A percentile compares a stretch with the other conserved stretches of the same genome.
phyloP scores from a whole-genome alignment of 108 stramenopile genomes.

The Schizochytrium sp. region DNA sequence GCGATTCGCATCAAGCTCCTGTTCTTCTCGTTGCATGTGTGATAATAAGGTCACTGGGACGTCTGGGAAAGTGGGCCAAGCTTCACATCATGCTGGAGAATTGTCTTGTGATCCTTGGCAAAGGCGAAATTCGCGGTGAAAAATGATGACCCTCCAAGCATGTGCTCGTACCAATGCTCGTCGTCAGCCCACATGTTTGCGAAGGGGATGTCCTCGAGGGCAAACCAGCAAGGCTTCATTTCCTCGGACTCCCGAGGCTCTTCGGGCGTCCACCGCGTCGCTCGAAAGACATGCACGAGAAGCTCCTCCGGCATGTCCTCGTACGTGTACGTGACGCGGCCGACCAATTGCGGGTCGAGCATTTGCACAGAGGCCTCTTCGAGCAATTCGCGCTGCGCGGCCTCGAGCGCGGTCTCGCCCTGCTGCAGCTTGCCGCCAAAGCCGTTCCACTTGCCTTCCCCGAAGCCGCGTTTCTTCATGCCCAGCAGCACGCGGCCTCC shows the following conservation, averaged over 20 bases:
- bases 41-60: no score
- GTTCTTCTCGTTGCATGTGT: no score
- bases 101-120: background rate
- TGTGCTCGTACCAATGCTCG: constrained; percentile 18
- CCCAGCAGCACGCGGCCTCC: constrained; percentile 24
- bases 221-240: constrained; percentile 36
- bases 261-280: background rate
- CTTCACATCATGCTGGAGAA: background rate
- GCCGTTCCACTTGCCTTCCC: constrained; percentile 33
- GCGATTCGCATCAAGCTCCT: no score
- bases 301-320: background rate
- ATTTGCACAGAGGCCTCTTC: constrained; percentile 25
- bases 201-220: constrained; percentile 17
- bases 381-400: constrained; percentile 25
- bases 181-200: constrained; percentile 38
- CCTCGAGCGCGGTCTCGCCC: constrained; percentile 18
- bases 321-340: constrained; percentile 24
- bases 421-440: constrained; percentile 36
- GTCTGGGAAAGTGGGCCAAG: background rate
- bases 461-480: constrained; percentile 43
- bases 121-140: background rate
- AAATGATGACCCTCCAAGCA: background rate
- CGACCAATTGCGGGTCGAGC: background rate
- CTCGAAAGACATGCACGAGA: constrained; percentile 29
- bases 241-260: constrained; percentile 29